Evolutionary conservation across 352 stramenopile species (phyloP), one percentile per base, ranked within the genome.

Genomic region (Blastocystis hominis): DNA sequence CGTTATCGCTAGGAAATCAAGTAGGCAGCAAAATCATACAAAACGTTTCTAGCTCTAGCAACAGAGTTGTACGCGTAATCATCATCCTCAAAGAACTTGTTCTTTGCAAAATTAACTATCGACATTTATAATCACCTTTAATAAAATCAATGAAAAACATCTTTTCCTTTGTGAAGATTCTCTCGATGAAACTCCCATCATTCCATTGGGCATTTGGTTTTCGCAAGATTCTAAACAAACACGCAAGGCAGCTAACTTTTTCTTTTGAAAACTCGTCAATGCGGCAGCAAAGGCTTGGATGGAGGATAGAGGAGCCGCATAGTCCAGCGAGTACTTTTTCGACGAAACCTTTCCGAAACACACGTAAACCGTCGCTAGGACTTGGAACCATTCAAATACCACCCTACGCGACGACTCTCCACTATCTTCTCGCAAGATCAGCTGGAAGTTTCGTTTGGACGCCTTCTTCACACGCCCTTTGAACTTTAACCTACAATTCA

Each of bases 51-150:
- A n/a, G 75, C 61, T 24, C 56, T 87, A 20, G 77, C 77, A 7
- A 87, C 66, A 44, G 77, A 40, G 2, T 30, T 75, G 36, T 63
- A 50, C 17, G 77, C 77, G 44, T 78, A 87, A 77, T 87, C 77
- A 34, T 87, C 77, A n/a, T 87, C 77, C 53, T 87, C 77, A 17
- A 87, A 87, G 44, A 87, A 87, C 36, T 87, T 87, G 61, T 87
- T 87, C 34, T 59, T 78, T 6, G 77, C 72, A 46, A 84, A 84
- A 68, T 84, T 84, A 1, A 84, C 34, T 36, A 84, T 84, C 17
- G 72, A 84, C 72, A 84, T 84, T 1, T 34, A 80, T 36, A 69
- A 7, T 66, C 66, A 9, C 53, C 20, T 77, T 77, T 75, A 34
- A 75, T 75, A 40, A 53, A 40, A 47, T 75, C 36, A 70, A 70